Conservation (phyloP, 139 green algal species). For the Chlamydomonas applanata region DNA sequence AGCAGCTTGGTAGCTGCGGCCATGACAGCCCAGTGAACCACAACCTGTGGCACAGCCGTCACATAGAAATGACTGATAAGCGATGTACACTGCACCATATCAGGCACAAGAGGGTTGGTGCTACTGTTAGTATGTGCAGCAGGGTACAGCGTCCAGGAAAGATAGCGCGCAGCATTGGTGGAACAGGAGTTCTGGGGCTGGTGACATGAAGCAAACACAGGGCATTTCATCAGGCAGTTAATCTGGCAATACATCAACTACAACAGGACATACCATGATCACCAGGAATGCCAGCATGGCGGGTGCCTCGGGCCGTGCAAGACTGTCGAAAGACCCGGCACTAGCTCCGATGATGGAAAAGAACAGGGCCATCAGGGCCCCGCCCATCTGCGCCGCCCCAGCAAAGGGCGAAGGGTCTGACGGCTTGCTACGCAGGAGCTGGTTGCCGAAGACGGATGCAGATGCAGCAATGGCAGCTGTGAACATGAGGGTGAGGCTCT, state of each 20-base stretch:
- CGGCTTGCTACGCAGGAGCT: no score
- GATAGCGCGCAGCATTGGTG: not conserved
- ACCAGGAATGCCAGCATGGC: slow-evolving; percentile 50
- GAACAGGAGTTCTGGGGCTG: no score
- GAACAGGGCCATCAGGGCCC: slow-evolving; percentile 71
- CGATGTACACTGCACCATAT: no score
- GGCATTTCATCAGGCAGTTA: no score
- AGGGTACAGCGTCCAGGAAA: not conserved
- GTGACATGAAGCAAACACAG: no score
- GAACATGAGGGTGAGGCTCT: slow-evolving; percentile 32
- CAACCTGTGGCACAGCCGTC: slow-evolving; percentile 25
- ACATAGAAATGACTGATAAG: no score
- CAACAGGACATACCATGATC: slow-evolving; percentile 28
- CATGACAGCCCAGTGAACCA: slow-evolving; percentile 47
- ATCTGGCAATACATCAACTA: not conserved
- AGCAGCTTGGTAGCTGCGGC: slow-evolving; percentile 1
- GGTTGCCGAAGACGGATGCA: not conserved
- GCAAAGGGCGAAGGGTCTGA: slow-evolving; percentile 6
- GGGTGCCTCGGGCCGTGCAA: slow-evolving; percentile 19
- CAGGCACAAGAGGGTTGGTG: no score
- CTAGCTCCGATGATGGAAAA: slow-evolving; percentile 78
- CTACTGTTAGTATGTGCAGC: slow-evolving; percentile 5
- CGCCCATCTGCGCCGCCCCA: slow-evolving; percentile 48
- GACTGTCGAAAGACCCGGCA: slow-evolving; percentile 46
- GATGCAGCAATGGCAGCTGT: slow-evolving; percentile 29